Evolutionary conservation across 345 rosid genomes (phyloP).

Genomic region (Sonneratia alba): DNA sequence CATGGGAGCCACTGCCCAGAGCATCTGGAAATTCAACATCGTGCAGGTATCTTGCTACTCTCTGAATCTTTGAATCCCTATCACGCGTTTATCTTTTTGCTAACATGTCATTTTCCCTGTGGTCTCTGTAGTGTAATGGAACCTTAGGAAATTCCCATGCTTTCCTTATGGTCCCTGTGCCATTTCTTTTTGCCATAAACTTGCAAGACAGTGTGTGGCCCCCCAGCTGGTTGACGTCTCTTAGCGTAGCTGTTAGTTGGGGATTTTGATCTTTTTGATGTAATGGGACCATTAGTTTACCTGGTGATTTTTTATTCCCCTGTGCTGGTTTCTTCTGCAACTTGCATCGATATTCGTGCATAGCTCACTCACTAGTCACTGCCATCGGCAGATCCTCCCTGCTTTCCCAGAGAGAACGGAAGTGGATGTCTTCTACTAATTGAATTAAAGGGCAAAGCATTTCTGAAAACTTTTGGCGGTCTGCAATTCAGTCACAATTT

Average conservation of each 20-base stretch:
- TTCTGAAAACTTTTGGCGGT: too few species aligned
- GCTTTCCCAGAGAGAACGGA: neutral
- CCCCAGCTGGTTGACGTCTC: neutral
- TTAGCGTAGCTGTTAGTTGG: neutral
- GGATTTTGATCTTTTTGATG: neutral
- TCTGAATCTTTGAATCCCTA: neutral
- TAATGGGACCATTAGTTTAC: neutral
- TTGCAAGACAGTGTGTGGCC: too few species aligned
- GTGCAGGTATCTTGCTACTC: constrained; percentile 41
- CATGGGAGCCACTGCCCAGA: constrained; percentile 85
- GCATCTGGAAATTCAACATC: constrained; percentile 77
- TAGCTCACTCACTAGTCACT: too few species aligned
- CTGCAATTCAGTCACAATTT: too few species aligned
- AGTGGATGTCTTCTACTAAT: too few species aligned
- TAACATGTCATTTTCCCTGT: neutral
- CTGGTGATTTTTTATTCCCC: neutral
- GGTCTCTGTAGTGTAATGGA: neutral
- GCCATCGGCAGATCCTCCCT: too few species aligned
- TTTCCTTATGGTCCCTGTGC: too few species aligned
- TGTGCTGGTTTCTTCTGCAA: neutral
- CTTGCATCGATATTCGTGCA: too few species aligned
- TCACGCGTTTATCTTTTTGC: neutral
- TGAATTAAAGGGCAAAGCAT: too few species aligned
- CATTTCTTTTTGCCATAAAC: too few species aligned
- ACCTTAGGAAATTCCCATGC: neutral